Base-by-base conservation (phyloP, 352 stramenopile genomes). In the Saprolegnia parasitica region DNA sequence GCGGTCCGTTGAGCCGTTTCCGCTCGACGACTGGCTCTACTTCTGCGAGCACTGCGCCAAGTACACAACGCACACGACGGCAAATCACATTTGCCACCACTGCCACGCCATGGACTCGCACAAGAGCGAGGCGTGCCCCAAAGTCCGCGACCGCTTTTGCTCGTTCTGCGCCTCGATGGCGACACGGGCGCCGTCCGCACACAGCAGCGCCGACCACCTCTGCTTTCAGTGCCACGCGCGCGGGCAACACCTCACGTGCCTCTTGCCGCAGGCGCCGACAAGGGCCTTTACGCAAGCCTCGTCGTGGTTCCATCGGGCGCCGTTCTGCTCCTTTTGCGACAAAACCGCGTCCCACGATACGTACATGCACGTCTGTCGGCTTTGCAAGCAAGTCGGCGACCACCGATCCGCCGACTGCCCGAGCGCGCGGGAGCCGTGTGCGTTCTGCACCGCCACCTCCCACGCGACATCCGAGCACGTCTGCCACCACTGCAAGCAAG, bases 361-460 rank as follows among this genome's bases (percentile, higher is more conserved):
- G 0, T 68, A 78, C 10, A 74, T 89, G 49, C 84, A 93, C 50
- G 76, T 78, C 3, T 93, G 86, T 71, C 80, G 83, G 16, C 74
- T 90, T 45, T 91, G 85, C 74, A 72, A 78, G 16, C 72, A 76
- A 15, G 67, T 83, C 29, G 83, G 83, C 18, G 73, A 89, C 18
- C 85, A 91, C 52, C 77, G 83, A 20, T 90, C 83, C 63, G 81
- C 80, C 54, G 79, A 85, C 40, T 93, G 84, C 37, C 81, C 83
- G 9, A 71, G 74, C 63, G 76, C 77, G 45, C 65, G 58, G 64
- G 61, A 26, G 67, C 52, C 52, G 4, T 60, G 52, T 24, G 52
- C 3, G 1, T 60, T 60, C 20, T 60, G 72, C 64, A 18, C 26
- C 0, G 71, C 56, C 13, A 42, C 72, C 9, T 56, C 67, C 0